phyloP scores from a whole-genome alignment of 208 protist genomes.

The Tritrichomonas musculus region DNA sequence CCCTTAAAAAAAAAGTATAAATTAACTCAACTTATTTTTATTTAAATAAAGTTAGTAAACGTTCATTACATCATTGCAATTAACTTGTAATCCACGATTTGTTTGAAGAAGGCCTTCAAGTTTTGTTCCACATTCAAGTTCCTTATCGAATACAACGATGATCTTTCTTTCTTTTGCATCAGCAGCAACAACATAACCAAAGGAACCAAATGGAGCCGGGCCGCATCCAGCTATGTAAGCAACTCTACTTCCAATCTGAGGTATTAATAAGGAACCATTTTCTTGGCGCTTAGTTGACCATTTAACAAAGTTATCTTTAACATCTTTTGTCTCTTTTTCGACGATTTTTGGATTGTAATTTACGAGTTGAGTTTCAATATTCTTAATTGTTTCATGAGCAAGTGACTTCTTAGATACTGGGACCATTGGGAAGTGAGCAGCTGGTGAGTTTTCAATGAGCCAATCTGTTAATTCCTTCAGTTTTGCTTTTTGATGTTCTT shows the following conservation, averaged over 20 bases:
- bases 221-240: neutral
- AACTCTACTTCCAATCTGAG: neutral
- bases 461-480: neutral
- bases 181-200: neutral
- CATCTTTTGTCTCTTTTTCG: neutral
- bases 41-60: no score
- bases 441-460: neutral
- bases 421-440: neutral
- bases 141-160: neutral
- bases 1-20: no score
- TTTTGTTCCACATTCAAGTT: conserved; percentile 1
- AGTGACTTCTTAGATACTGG: neutral
- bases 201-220: neutral
- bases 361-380: neutral
- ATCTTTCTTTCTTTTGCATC: neutral
- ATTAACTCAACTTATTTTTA: no score
- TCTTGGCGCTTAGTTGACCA: neutral
- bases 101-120: neutral
- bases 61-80: no score
- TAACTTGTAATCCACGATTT: neutral
- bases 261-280: no score
- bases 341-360: neutral
- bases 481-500: neutral
- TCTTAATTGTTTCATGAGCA: neutral
- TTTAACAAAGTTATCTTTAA: neutral